Evolutionary conservation across 805 yeast species (phyloP), one percentile per base, ranked within the genome.

Genomic region (Pichia rugopelliculosa): DNA sequence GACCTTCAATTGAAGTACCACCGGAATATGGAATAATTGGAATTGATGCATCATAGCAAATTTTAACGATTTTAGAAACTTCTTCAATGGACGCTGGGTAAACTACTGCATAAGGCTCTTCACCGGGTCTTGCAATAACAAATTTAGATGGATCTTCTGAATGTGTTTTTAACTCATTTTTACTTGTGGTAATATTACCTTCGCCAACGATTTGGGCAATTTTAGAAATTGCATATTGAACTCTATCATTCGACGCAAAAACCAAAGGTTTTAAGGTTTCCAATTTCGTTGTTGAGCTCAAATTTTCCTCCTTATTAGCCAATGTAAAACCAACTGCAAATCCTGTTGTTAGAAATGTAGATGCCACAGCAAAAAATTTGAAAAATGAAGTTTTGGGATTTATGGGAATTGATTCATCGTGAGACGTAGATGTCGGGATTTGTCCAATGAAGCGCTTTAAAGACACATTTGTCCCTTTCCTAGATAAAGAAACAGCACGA

Each of bases 1-100:
- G 89, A 7, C 93, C 95, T 63, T 85, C 95, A 42, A 85, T 68
- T 0, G 90, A 82, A 0, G 91, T 80, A 17, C 87, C 87, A 12
- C 93, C 93, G 2, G 86, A 77, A 51, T 68, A 82, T 3, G 91
- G 88, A 12, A 85, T 77, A 40, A 85, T 77, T 4, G 95, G 91
- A 8, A 86, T 74, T 27, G 62, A 65, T 56, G 76, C 74, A 51
- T 75, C 73, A 57, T 83, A 77, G 48, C 86, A 80, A n/a, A 84
- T 67, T 55, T 76, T 78, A 65, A 83, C 69, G 17, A 84, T 71
- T 41, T 70, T 66, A 0, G 88, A 79, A 0, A 86, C 87, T 52
- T 84, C 80, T 49, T 81, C 79, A 1, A 87, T 80, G 45, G 74
- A 65, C 13, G 68, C 69, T 2, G 90, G 90, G 57, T 76, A 85